phyloP scores from a whole-genome alignment of 2,329 filamentous ascomycete species.

The Fusarium multiceps region DNA sequence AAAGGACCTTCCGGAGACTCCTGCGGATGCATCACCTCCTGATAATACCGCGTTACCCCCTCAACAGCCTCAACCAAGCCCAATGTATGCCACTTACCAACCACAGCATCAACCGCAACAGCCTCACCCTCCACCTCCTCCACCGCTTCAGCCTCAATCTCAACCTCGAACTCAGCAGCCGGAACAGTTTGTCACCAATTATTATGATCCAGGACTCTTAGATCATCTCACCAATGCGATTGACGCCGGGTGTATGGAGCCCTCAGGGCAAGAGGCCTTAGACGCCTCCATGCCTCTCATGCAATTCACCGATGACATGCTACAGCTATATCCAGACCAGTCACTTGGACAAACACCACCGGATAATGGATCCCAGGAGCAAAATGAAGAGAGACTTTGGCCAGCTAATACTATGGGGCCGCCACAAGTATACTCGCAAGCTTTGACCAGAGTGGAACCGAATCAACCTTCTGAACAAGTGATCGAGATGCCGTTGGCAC shows the following conservation, averaged over 20 bases:
- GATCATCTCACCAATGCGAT: slow-evolving; percentile 27
- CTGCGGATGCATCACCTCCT: slow-evolving; percentile 2
- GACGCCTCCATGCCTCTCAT: slow-evolving; percentile 27
- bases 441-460: slow-evolving; percentile 1
- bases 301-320: slow-evolving; percentile 23
- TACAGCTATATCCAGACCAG: slow-evolving; percentile 21
- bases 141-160: background rate
- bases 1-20: slow-evolving; percentile 7
- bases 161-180: slow-evolving; percentile 8
- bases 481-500: slow-evolving; percentile 26
- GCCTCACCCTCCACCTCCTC: background rate
- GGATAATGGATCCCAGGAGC: slow-evolving; percentile 16
- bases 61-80: slow-evolving; percentile 4
- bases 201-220: slow-evolving; percentile 24
- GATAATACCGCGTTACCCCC: background rate
- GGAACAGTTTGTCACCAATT: slow-evolving; percentile 13
- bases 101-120: background rate
- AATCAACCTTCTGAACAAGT: slow-evolving; percentile 2
- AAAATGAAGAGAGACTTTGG: slow-evolving; percentile 29
- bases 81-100: slow-evolving; percentile 18
- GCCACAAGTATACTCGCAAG: background rate
- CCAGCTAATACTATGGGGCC: background rate
- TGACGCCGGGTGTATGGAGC: slow-evolving; percentile 8
- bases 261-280: slow-evolving; percentile 2
- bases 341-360: slow-evolving; percentile 15